phyloP scores from a whole-genome alignment of 768 basidiomycete species.

The Agrocybe chaxingu region DNA sequence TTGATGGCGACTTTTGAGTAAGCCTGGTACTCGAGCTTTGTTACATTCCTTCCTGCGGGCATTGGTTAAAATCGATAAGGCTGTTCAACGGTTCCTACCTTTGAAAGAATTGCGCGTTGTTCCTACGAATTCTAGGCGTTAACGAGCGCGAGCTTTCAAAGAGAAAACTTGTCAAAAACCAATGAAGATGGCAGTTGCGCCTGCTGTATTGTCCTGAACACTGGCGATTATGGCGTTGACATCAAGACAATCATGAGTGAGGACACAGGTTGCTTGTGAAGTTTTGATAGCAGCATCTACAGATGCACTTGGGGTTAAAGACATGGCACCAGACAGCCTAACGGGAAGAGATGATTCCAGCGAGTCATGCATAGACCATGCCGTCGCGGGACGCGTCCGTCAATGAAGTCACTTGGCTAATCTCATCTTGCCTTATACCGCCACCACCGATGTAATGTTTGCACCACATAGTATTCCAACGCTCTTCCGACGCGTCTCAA shows the following conservation, averaged over 20 bases:
- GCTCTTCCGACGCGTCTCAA: slow-evolving; percentile 1
- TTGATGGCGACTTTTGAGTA: slow-evolving; percentile 80
- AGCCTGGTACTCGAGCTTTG: slow-evolving; percentile 77
- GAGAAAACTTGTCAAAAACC: slow-evolving; percentile 32
- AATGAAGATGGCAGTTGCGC: slow-evolving; percentile 74
- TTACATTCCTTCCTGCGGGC: slow-evolving; percentile 60
- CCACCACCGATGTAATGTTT: slow-evolving; percentile 16
- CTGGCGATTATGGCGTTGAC: slow-evolving; percentile 54
- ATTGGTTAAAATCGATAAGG: neutral
- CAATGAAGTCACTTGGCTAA: neutral
- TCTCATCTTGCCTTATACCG: neutral
- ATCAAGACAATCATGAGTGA: slow-evolving; percentile 62
- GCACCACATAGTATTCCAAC: slow-evolving; percentile 1
- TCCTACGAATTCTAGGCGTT: slow-evolving; percentile 22
- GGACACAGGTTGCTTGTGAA: slow-evolving; percentile 46
- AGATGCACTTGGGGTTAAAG: slow-evolving; percentile 34
- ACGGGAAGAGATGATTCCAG: too few relatives aligned
- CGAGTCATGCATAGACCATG: too few relatives aligned
- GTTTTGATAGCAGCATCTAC: slow-evolving; percentile 39
- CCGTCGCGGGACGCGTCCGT: neutral
- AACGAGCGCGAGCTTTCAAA: neutral
- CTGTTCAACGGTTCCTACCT: slow-evolving; percentile 38
- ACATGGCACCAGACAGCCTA: slow-evolving; percentile 5
- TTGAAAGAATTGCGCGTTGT: slow-evolving; percentile 85
- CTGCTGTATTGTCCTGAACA: slow-evolving; percentile 62